phyloP scores from a whole-genome alignment of 805 yeast species.

The Myxozyma udenii region DNA sequence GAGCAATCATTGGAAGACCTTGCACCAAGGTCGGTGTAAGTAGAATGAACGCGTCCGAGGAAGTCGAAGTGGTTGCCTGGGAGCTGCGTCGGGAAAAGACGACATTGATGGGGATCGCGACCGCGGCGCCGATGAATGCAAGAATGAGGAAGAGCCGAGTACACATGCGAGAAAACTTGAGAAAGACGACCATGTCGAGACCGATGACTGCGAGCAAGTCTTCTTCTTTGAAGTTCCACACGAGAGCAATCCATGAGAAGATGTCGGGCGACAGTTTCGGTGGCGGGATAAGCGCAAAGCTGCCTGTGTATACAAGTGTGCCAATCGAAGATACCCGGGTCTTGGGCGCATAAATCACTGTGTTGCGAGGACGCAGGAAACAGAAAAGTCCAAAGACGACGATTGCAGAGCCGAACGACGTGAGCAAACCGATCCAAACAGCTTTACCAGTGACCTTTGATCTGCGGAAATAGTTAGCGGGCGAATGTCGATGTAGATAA shows the following conservation, averaged over 20 bases:
- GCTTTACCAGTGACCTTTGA: conserved; percentile 36
- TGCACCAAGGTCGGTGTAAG: conserved; percentile 40
- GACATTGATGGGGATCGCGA: conserved; percentile 41
- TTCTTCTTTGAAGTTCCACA: conserved; percentile 30
- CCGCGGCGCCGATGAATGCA: conserved; percentile 37
- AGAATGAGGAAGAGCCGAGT: conserved; percentile 36
- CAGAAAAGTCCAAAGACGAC: conserved; percentile 34
- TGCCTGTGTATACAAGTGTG: conserved; percentile 18
- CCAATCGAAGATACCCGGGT: conserved; percentile 7
- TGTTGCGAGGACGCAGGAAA: conserved; percentile 36
- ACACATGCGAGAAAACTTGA: conserved; percentile 37
- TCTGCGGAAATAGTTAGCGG: conserved; percentile 1
- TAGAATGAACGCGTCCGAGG: conserved; percentile 37
- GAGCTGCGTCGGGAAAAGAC: conserved; percentile 33
- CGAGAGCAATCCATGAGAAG: conserved; percentile 32
- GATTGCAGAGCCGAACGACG: conserved; percentile 39
- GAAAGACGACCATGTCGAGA: conserved; percentile 39
- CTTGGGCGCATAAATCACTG: conserved; percentile 38
- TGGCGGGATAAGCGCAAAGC: conserved; percentile 22
- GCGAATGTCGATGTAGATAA: no score
- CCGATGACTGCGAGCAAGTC: conserved; percentile 36
- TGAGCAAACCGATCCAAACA: conserved; percentile 39
- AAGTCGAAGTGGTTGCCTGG: conserved; percentile 26
- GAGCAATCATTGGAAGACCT: conserved; percentile 38
- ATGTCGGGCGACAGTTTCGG: conserved; percentile 24